Percentiles rank a stretch among this genome's conserved stretches.
Evolutionary conservation across 306 rosid species (phyloP).

Genomic region (Cotoneaster glaucophyllus): DNA sequence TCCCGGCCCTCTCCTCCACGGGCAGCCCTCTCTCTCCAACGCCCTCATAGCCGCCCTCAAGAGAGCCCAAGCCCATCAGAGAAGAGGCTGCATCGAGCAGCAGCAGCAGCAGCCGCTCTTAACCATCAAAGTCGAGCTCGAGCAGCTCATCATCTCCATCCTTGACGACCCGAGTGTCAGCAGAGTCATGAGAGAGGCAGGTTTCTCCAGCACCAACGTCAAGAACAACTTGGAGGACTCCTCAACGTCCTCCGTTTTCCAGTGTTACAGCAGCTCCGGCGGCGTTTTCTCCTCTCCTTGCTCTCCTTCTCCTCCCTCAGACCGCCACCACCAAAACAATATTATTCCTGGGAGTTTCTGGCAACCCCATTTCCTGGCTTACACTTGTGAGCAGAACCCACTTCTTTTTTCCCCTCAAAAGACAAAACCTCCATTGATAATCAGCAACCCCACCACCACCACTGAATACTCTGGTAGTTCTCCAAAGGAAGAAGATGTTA

Average conservation of each 20-base stretch:
- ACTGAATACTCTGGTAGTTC: slow-evolving; percentile 20
- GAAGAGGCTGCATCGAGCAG: slow-evolving; percentile 90
- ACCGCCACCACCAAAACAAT: slow-evolving; percentile 13
- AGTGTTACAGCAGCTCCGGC: slow-evolving; percentile 48
- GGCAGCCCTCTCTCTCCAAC: slow-evolving; percentile 80
- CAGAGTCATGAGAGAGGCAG: slow-evolving; percentile 97
- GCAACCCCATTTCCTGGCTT: slow-evolving; percentile 38
- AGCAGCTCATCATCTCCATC: slow-evolving; percentile 79
- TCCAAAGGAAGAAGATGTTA: slow-evolving; percentile 45
- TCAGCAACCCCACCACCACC: neutral
- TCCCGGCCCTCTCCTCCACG: slow-evolving; percentile 48
- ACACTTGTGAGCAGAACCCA: slow-evolving; percentile 48
- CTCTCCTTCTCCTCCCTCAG: slow-evolving; percentile 53
- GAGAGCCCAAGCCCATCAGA: slow-evolving; percentile 92
- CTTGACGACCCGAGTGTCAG: slow-evolving; percentile 96
- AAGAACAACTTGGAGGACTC: slow-evolving; percentile 62
- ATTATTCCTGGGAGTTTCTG: slow-evolving; percentile 33
- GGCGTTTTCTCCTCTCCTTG: slow-evolving; percentile 81
- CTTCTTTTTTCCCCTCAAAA: slow-evolving; percentile 46
- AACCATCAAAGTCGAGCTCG: slow-evolving; percentile 67
- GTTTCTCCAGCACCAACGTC: slow-evolving; percentile 72
- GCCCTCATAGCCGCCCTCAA: slow-evolving; percentile 93
- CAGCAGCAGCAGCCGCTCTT: slow-evolving; percentile 77
- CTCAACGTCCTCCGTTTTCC: slow-evolving; percentile 45
- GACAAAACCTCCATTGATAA: slow-evolving; percentile 14